These are phyloP conservation scores for Endogone sp. DNA, from an alignment of 192 early-diverging fungal genomes.

Conservation along the genomic window DNA sequence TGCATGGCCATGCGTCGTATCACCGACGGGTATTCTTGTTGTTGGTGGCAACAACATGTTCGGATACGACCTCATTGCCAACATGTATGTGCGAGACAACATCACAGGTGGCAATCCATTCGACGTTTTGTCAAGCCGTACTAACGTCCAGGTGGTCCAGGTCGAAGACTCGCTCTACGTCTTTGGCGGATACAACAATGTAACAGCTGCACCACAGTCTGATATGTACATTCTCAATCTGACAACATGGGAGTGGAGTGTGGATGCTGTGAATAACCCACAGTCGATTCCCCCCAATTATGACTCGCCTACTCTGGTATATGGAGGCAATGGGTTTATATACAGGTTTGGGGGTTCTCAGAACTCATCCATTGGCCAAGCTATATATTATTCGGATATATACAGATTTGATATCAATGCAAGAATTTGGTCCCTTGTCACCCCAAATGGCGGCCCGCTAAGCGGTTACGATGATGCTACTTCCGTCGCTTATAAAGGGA, in stretches of 20 bases:
- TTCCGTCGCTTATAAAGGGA: background rate
- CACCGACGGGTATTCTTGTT: background rate
- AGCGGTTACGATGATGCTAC: background rate
- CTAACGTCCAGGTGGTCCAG: background rate
- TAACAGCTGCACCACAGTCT: background rate
- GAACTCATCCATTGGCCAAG: background rate
- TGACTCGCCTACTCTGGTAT: background rate
- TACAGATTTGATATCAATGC: background rate
- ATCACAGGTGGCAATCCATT: background rate
- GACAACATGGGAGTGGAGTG: background rate
- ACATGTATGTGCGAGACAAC: background rate
- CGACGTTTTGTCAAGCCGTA: background rate
- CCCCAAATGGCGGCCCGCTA: background rate
- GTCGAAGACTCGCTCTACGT: background rate
- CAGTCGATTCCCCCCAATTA: background rate
- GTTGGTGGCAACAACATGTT: background rate
- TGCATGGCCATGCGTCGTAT: background rate
- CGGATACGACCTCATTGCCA: background rate
- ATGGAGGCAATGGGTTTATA: background rate
- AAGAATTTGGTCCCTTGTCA: background rate
- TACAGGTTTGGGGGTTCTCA: background rate
- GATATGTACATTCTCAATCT: background rate
- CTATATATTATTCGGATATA: background rate
- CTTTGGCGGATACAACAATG: background rate
- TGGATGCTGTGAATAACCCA: background rate